Conservation (phyloP, 805 yeast species). For the Kodamaea leandrae region DNA sequence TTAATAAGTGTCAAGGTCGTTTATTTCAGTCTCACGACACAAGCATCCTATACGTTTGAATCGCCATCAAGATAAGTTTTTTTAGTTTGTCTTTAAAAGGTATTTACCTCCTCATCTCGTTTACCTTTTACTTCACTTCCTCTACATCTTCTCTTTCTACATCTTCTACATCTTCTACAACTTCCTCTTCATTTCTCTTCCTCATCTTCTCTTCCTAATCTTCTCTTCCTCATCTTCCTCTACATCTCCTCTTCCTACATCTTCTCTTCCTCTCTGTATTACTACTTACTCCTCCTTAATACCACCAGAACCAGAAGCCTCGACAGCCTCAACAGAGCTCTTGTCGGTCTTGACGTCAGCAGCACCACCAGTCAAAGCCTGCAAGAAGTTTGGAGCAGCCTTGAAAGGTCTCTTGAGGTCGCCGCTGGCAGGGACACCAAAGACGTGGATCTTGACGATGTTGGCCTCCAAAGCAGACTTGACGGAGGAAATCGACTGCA, state of each 20-base stretch:
- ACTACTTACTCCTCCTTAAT: conserved; percentile 70
- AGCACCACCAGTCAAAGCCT: conserved; percentile 61
- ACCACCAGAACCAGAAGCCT: conserved; percentile 83
- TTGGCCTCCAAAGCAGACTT: conserved; percentile 88
- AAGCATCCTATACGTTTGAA: too few relatives aligned
- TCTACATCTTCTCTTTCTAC: not conserved
- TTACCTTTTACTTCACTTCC: too few relatives aligned
- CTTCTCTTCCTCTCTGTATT: not conserved
- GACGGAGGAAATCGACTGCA: conserved; percentile 89
- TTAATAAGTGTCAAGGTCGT: too few relatives aligned
- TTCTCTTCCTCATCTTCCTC: not conserved
- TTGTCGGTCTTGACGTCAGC: conserved; percentile 74
- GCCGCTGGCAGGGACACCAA: conserved; percentile 78
- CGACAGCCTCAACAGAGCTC: conserved; percentile 81
- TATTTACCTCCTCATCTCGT: too few relatives aligned
- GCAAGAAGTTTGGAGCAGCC: conserved; percentile 55
- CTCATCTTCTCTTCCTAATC: not conserved
- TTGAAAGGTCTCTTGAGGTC: conserved; percentile 97
- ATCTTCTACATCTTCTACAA: too few relatives aligned
- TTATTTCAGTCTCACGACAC: too few relatives aligned
- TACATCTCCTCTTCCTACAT: not conserved
- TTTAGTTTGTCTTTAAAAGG: too few relatives aligned
- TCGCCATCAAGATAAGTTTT: too few relatives aligned
- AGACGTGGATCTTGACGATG: conserved; percentile 86
- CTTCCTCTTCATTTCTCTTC: not conserved